Conservation (phyloP, 495 filamentous ascomycete genomes). For the Friedmanniomyces endolithicus region DNA sequence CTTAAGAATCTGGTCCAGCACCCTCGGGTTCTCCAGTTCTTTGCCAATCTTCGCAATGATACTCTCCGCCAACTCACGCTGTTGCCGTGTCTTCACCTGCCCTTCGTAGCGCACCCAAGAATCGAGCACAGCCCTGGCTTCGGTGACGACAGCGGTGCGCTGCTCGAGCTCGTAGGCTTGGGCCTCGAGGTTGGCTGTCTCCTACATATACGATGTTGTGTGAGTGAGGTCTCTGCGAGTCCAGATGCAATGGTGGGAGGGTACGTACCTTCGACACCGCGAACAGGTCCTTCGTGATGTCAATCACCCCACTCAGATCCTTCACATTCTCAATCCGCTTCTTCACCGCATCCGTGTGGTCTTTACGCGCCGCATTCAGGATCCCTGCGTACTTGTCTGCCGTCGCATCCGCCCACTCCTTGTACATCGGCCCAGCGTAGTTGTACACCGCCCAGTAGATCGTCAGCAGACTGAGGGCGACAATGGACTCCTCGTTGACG, state of each 20-base stretch:
- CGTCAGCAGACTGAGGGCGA: constrained; percentile 74
- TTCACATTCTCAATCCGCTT: constrained; percentile 81
- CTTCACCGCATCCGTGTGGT: constrained; percentile 93
- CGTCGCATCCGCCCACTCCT: constrained; percentile 79
- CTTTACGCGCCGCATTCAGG: constrained; percentile 79
- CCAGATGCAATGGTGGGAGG: not conserved
- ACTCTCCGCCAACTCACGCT: constrained; percentile 82
- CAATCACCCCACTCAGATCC: constrained; percentile 84
- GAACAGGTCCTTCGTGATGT: constrained; percentile 92
- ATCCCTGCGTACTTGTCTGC: constrained; percentile 80
- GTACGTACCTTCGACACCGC: constrained; percentile 83
- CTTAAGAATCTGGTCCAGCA: constrained; percentile 85
- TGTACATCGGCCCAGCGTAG: constrained; percentile 85
- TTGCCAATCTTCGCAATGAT: constrained; percentile 95
- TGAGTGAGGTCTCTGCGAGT: not conserved
- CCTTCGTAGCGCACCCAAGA: constrained; percentile 98
- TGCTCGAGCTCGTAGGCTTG: constrained; percentile 95
- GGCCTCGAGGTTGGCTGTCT: constrained; percentile 91
- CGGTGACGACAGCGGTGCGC: constrained; percentile 70
- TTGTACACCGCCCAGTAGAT: constrained; percentile 82
- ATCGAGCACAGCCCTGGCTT: constrained; percentile 91
- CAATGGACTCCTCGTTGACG: constrained; percentile 93
- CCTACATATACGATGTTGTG: constrained; percentile 39
- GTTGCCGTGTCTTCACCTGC: constrained; percentile 96
- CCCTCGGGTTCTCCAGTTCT: constrained; percentile 94